Conservation (phyloP, 2,329 filamentous ascomycete genomes). For the Hirsutella thompsonii region DNA sequence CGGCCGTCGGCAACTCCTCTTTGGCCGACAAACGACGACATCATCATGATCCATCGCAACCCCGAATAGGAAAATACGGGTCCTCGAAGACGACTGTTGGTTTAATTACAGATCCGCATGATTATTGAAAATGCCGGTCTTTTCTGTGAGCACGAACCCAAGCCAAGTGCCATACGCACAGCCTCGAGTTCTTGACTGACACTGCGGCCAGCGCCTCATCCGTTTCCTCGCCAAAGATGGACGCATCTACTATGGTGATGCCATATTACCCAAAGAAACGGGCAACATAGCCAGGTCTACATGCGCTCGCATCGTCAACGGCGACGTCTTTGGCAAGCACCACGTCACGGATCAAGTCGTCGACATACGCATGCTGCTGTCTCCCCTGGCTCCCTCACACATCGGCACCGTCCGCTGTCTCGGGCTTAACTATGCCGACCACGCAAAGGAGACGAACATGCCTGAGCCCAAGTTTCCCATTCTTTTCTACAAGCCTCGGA, state of each 20-base stretch:
- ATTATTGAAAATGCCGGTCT: too few species aligned
- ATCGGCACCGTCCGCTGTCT: slow-evolving; percentile 56
- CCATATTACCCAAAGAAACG: slow-evolving; percentile 49
- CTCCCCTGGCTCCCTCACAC: slow-evolving; percentile 49
- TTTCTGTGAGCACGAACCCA: too few species aligned
- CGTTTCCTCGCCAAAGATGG: slow-evolving; percentile 63
- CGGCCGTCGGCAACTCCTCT: too few species aligned
- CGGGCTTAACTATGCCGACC: slow-evolving; percentile 59
- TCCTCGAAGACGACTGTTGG: background rate
- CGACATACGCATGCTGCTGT: slow-evolving; percentile 42
- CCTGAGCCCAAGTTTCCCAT: slow-evolving; percentile 59
- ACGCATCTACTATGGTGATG: slow-evolving; percentile 60
- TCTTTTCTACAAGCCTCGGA: slow-evolving; percentile 52
- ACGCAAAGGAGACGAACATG: slow-evolving; percentile 57
- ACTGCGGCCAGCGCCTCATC: slow-evolving; percentile 45
- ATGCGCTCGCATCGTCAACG: slow-evolving; percentile 48
- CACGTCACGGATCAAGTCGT: slow-evolving; percentile 49
- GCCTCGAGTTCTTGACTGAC: too few species aligned
- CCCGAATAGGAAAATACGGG: too few species aligned
- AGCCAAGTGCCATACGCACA: too few species aligned
- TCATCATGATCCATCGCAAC: too few species aligned
- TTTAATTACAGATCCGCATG: too few species aligned
- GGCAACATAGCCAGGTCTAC: slow-evolving; percentile 48
- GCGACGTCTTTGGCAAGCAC: slow-evolving; percentile 53
- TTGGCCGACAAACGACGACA: too few species aligned